phyloP scores from a whole-genome alignment of 2,329 filamentous ascomycete species.

The Fusarium tupiense region DNA sequence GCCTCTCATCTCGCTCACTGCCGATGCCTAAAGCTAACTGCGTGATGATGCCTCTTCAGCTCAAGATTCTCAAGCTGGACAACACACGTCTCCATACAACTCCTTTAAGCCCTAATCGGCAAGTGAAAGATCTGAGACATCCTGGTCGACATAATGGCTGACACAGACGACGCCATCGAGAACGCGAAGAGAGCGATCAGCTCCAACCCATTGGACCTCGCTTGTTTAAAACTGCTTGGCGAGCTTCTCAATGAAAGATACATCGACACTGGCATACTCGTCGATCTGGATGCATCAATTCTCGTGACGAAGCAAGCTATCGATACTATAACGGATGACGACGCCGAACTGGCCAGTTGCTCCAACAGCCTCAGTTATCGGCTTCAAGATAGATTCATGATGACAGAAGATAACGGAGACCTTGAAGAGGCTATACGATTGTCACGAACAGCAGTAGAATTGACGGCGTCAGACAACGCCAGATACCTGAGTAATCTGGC shows the following conservation, averaged over 20 bases:
- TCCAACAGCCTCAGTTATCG: background rate
- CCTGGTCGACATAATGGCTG: background rate
- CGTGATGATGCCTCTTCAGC: background rate
- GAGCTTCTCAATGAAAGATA: background rate
- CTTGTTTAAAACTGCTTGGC: rapidly evolving
- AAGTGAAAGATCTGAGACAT: background rate
- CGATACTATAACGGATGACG: background rate
- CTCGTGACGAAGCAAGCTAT: background rate
- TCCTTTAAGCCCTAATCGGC: background rate
- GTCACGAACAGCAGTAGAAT: background rate
- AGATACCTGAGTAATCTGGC: background rate
- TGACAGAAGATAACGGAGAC: background rate
- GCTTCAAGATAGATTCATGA: background rate
- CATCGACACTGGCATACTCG: background rate
- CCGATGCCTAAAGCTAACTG: background rate
- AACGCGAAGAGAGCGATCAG: background rate
- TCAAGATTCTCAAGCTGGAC: background rate
- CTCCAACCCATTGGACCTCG: background rate
- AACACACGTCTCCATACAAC: background rate
- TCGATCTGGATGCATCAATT: background rate
- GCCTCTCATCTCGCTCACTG: background rate
- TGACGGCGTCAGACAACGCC: background rate
- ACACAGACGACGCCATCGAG: background rate
- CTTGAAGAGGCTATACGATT: background rate
- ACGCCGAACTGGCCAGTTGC: background rate